phyloP scores from a whole-genome alignment of 2,329 filamentous ascomycete genomes.

The Calonectria pseudoturangicola region DNA sequence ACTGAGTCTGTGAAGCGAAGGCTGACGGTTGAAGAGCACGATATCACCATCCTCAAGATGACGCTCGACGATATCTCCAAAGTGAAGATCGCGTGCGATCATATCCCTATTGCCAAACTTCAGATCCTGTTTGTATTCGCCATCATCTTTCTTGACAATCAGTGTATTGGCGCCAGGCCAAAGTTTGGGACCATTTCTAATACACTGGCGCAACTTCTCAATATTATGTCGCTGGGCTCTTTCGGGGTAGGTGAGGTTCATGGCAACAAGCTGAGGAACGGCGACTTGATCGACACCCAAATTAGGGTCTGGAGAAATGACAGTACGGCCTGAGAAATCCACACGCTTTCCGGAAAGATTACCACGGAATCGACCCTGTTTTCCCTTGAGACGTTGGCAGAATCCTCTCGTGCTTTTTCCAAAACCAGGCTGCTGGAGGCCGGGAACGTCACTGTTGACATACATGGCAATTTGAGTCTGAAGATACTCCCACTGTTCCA shows the following conservation, averaged over 20 bases:
- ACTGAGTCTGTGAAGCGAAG: constrained; percentile 97
- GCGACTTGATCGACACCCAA: constrained; percentile 95
- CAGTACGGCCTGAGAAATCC: constrained; percentile 96
- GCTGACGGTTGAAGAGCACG: constrained; percentile 98
- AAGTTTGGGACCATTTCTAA: constrained; percentile 83
- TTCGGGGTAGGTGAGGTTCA: constrained; percentile 97
- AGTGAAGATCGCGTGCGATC: constrained; percentile 83
- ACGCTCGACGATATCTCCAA: constrained; percentile 93
- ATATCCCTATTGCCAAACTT: constrained; percentile 83
- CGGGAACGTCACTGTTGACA: constrained; percentile 96
- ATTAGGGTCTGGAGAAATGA: constrained; percentile 98
- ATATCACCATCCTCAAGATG: constrained; percentile 97
- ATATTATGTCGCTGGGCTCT: constrained; percentile 90
- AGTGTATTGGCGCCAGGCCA: constrained; percentile 91
- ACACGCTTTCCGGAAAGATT: constrained; percentile 99
- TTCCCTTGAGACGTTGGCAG: constrained; percentile 96
- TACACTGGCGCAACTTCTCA: constrained; percentile 83
- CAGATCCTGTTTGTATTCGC: constrained; percentile 82
- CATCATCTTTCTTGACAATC: constrained; percentile 82
- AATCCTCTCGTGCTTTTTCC: constrained; percentile 95
- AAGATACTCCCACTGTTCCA: constrained; percentile 99
- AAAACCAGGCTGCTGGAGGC: constrained; percentile 90
- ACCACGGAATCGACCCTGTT: constrained; percentile 96
- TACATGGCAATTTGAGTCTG: constrained; percentile 98
- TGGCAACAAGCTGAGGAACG: constrained; percentile 92